phyloP scores from a whole-genome alignment of 2,329 filamentous ascomycete genomes.

The Sclerotinia borealis region DNA sequence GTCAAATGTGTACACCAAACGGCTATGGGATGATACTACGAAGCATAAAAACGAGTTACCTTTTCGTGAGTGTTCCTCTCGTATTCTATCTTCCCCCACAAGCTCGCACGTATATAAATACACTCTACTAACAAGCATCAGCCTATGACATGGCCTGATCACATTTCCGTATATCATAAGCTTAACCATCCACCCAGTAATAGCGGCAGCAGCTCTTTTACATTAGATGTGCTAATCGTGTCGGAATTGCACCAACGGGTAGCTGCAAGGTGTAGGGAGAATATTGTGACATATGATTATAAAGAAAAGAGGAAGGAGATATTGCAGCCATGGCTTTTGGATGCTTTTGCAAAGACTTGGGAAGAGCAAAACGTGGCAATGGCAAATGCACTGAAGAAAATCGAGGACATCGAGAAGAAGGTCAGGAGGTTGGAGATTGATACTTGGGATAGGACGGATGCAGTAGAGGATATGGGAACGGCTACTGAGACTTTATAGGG shows the following conservation, averaged over 20 bases:
- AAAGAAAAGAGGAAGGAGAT: constrained; percentile 47
- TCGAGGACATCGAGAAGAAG: constrained; percentile 60
- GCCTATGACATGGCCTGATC: constrained; percentile 81
- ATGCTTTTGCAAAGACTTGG: constrained; percentile 54
- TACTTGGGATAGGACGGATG: constrained; percentile 68
- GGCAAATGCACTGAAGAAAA: constrained; percentile 42
- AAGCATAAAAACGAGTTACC: constrained; percentile 77
- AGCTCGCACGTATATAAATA: not conserved
- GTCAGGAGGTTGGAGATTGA: constrained; percentile 60
- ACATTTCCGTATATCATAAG: constrained; percentile 78
- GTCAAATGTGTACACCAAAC: constrained; percentile 58
- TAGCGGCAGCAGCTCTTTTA: constrained; percentile 42
- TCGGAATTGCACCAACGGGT: constrained; percentile 68
- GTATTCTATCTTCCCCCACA: not conserved
- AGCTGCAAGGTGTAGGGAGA: constrained; percentile 70
- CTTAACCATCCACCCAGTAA: constrained; percentile 39
- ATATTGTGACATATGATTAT: constrained; percentile 77
- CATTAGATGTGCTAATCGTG: constrained; percentile 58
- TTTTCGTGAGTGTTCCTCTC: constrained; percentile 59
- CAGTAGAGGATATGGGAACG: constrained; percentile 62
- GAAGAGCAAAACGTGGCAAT: constrained; percentile 55
- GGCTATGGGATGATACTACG: constrained; percentile 69
- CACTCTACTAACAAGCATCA: not conserved
- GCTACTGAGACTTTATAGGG: not conserved
- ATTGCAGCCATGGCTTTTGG: constrained; percentile 54